A percentile compares a stretch with the other conserved stretches of the same genome.
Conservation (phyloP, 177 flowering plant species). For the Vitis hybrid region DNA sequence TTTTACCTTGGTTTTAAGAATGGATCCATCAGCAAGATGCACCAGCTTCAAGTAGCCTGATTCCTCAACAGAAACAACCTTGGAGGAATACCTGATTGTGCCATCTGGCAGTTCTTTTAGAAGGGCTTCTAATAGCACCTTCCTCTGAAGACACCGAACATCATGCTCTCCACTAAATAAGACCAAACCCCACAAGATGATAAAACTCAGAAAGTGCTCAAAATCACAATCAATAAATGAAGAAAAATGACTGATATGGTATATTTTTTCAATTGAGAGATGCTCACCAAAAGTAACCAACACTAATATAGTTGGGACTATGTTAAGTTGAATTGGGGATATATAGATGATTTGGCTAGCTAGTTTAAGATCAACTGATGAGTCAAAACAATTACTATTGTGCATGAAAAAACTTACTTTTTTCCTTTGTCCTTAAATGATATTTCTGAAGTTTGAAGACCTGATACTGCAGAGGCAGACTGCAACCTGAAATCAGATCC, state of each 20-base stretch:
- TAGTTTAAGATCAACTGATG: not conserved
- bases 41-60: slow-evolving; percentile 46
- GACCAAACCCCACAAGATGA: not conserved
- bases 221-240: not conserved
- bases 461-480: slow-evolving; percentile 16
- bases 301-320: too few species aligned
- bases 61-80: slow-evolving; percentile 64
- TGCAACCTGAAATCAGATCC: slow-evolving; percentile 12
- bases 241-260: too few species aligned
- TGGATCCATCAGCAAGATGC: slow-evolving; percentile 77
- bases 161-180: slow-evolving; percentile 31
- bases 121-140: slow-evolving; percentile 50
- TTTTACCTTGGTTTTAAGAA: slow-evolving; percentile 65
- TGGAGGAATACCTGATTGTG: slow-evolving; percentile 70
- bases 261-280: too few species aligned
- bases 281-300: too few species aligned
- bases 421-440: slow-evolving; percentile 16
- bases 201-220: not conserved
- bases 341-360: not conserved
- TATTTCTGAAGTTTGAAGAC: slow-evolving; percentile 12
- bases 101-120: slow-evolving; percentile 60
- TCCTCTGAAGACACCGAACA: slow-evolving; percentile 43
- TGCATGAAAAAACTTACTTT: slow-evolving; percentile 14
- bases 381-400: not conserved
- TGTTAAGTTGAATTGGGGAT: too few species aligned